Base-by-base conservation (phyloP, 192 early-diverging fungal genomes). In the Rhizoclosmatium sp. region DNA sequence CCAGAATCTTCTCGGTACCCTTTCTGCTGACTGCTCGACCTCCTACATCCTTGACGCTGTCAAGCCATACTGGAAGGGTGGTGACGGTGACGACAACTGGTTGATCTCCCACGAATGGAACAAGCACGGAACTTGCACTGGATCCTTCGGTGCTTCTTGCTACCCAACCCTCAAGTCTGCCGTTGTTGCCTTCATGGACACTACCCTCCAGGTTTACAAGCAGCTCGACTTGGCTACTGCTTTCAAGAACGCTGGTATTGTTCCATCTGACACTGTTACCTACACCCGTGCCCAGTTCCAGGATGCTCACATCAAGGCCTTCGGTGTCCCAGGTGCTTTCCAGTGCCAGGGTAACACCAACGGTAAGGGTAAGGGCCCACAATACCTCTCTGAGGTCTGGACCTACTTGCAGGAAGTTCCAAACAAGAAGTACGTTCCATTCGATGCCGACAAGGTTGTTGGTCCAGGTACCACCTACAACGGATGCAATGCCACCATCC, bases 81-180 rank as follows among this genome's bases (percentile, higher is more conserved):
- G 91, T 82, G 89, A 91, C 71, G 92, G 91, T 42, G 88, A 92
- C 84, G 90, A 94, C 83, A 90, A 94, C 83, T 89, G 84, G 81
- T 92, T 95, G 83, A 93, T 92, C 92, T 79, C 89, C 4, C 93
- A 95, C 78, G 93, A 95, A 67, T 95, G 91, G 91, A 81, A 78
- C 86, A 95, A 95, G 86, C 93, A 95, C 78, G 93, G 93, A 23
- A 93, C 91, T 5, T 94, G 92, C 81, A 89, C 93, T 5, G 86
- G 88, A 2, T 93, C 92, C 1, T 78, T 93, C 54, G 84, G 85
- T 19, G 92, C 91, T 21, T 23, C 45, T 2, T 94, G 93, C 86
- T 90, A 87, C 71, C 54, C 23, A 70, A 85, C 56, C 72, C 89
- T 59, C 78, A 91, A 41, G 92, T 91, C 71, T 86, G 91, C 0